Percentiles rank a stretch among this genome's conserved stretches.
phyloP scores from a whole-genome alignment of 768 basidiomycete species.

The Ramaria sp. region DNA sequence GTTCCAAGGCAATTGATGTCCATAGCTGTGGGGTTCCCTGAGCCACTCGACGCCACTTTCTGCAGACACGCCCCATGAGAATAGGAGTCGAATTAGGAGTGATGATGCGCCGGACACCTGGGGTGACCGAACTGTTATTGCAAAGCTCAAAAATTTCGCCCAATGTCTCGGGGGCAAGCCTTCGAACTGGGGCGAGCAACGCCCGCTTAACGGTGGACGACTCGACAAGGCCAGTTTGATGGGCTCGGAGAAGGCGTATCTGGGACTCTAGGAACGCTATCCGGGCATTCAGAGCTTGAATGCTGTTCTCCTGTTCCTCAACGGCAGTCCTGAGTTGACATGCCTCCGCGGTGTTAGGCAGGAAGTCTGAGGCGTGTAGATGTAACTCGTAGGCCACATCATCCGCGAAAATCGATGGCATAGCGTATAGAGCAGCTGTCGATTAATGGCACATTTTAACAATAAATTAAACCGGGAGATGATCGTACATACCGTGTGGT shows the following conservation, averaged over 20 bases:
- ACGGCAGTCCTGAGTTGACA: neutral
- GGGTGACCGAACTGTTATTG: neutral
- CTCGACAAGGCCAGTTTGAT: neutral
- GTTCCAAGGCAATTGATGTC: neutral
- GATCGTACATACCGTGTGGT: too few relatives aligned
- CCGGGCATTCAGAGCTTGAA: neutral
- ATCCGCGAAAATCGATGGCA: neutral
- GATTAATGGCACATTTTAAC: too few relatives aligned
- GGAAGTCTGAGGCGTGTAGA: neutral
- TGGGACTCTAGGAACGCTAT: slow-evolving; percentile 1
- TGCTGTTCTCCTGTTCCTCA: neutral
- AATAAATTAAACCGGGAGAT: too few relatives aligned
- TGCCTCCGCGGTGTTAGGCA: neutral
- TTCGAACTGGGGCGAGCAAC: neutral
- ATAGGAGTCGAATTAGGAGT: neutral
- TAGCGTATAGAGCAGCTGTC: neutral
- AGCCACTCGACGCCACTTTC: slow-evolving; percentile 6
- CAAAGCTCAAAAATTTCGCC: slow-evolving; percentile 5
- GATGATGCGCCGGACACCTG: neutral
- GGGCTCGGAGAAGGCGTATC: neutral
- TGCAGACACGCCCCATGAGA: slow-evolving; percentile 1
- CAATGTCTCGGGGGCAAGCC: slow-evolving; percentile 4
- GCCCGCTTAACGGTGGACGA: slow-evolving; percentile 1
- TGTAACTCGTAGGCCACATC: neutral
- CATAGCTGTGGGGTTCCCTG: slow-evolving; percentile 1